These are phyloP conservation scores for Daedaleopsis nitida DNA, from an alignment of 768 basidiomycete species.

Conservation along the genomic window DNA sequence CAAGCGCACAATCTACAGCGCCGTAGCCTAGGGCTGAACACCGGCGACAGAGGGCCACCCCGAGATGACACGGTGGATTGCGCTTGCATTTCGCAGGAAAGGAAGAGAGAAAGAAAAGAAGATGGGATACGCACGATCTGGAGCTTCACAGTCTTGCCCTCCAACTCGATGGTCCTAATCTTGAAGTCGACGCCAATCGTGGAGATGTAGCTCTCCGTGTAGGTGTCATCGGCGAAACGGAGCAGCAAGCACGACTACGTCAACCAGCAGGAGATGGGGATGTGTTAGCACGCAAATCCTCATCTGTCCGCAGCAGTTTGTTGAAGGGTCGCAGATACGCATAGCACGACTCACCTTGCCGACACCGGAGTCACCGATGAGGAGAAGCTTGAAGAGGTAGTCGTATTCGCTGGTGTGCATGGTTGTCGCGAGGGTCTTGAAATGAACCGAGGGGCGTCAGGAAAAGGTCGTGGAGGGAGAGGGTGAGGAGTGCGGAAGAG, in stretches of 20 bases:
- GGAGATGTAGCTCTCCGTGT: slow-evolving; percentile 96
- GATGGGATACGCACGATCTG: slow-evolving; percentile 78
- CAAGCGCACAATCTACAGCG: not conserved
- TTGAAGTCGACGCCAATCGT: slow-evolving; percentile 99
- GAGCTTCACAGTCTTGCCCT: slow-evolving; percentile 97
- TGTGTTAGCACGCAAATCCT: slow-evolving; percentile 3
- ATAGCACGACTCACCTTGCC: slow-evolving; percentile 61
- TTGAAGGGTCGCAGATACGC: slow-evolving; percentile 1
- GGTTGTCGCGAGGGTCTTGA: slow-evolving; percentile 28
- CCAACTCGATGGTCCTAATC: slow-evolving; percentile 98
- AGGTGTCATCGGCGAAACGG: slow-evolving; percentile 95
- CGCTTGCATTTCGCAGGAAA: not conserved
- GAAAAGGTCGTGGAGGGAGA: slow-evolving; percentile 23
- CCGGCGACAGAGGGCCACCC: not conserved
- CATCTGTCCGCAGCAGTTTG: slow-evolving; percentile 5
- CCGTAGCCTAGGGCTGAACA: not conserved
- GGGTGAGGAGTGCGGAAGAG: slow-evolving; percentile 21
- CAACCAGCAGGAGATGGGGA: not conserved
- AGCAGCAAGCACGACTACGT: slow-evolving; percentile 85
- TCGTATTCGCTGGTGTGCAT: slow-evolving; percentile 96
- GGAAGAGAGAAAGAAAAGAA: not conserved
- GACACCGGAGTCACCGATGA: slow-evolving; percentile 95
- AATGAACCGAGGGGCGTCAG: slow-evolving; percentile 10
- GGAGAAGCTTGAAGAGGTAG: slow-evolving; percentile 94
- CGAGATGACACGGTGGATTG: not conserved